A percentile compares a stretch with the other conserved stretches of the same genome.
Conservation (phyloP, 1,284 basidiomycete species). For the Naganishia cerealis region DNA sequence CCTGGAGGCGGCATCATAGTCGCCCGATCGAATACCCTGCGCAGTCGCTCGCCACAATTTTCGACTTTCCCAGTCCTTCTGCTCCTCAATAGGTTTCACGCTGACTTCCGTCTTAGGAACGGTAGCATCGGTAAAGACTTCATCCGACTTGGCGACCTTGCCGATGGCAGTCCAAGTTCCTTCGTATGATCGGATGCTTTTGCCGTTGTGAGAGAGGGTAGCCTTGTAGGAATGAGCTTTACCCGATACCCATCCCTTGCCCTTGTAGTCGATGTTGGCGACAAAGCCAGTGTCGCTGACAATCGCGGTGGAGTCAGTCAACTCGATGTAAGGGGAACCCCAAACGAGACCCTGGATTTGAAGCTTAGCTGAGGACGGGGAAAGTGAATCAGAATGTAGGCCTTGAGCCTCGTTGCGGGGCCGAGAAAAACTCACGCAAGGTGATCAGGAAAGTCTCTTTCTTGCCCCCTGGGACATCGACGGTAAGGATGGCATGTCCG, state of each 20-base stretch:
- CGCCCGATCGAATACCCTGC: slow-evolving; percentile 83
- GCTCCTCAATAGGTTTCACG: slow-evolving; percentile 64
- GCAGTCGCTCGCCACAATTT: slow-evolving; percentile 83
- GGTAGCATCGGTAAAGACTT: slow-evolving; percentile 58
- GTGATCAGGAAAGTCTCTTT: slow-evolving; percentile 85
- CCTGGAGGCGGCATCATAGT: slow-evolving; percentile 84
- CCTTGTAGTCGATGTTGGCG: slow-evolving; percentile 83
- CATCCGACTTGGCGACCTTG: slow-evolving; percentile 60
- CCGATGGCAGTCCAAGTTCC: slow-evolving; percentile 80
- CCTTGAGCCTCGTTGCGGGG: slow-evolving; percentile 31
- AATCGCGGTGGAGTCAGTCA: slow-evolving; percentile 80
- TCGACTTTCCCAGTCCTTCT: slow-evolving; percentile 81
- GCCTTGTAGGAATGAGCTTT: slow-evolving; percentile 94
- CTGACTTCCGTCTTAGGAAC: slow-evolving; percentile 67
- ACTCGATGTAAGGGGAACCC: slow-evolving; percentile 68
- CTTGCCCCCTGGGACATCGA: slow-evolving; percentile 63
- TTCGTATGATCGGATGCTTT: slow-evolving; percentile 66
- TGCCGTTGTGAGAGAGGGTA: slow-evolving; percentile 58
- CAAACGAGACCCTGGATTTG: slow-evolving; percentile 61
- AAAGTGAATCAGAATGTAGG: slow-evolving; percentile 12
- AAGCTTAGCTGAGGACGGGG: slow-evolving; percentile 59
- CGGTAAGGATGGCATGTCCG: slow-evolving; percentile 82
- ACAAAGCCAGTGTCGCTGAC: slow-evolving; percentile 72
- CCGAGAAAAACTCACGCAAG: slow-evolving; percentile 59
- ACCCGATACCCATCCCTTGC: slow-evolving; percentile 87